Percentiles rank a stretch among this genome's conserved stretches.
These are phyloP conservation scores for Calonectria pseudoreteaudii DNA, from an alignment of 2,329 filamentous ascomycete species.

Conservation along the genomic window DNA sequence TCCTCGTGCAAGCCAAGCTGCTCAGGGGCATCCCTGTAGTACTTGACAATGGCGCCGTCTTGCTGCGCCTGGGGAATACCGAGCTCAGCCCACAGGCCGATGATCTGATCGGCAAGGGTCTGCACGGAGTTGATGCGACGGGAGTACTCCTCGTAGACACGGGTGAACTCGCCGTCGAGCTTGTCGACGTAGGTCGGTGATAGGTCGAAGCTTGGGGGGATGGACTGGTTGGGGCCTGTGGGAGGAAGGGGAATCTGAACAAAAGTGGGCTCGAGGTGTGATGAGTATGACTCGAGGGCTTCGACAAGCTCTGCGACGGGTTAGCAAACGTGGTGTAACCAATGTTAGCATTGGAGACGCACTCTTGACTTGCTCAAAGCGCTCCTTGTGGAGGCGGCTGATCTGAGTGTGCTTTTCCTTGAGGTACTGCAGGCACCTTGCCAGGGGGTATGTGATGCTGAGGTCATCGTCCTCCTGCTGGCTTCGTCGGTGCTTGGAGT, in stretches of 20 bases:
- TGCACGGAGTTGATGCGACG: slow-evolving; percentile 83
- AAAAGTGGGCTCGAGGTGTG: slow-evolving; percentile 91
- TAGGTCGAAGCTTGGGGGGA: slow-evolving; percentile 90
- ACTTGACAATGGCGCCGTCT: slow-evolving; percentile 86
- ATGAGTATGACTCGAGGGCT: slow-evolving; percentile 95
- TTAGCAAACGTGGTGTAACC: slow-evolving; percentile 19
- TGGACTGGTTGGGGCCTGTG: slow-evolving; percentile 78
- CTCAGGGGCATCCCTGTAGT: slow-evolving; percentile 90
- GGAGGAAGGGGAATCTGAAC: slow-evolving; percentile 88
- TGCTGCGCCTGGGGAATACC: slow-evolving; percentile 95
- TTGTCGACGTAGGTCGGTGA: slow-evolving; percentile 88
- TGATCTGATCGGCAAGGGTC: slow-evolving; percentile 82
- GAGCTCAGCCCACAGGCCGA: slow-evolving; percentile 95
- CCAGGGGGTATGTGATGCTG: slow-evolving; percentile 85
- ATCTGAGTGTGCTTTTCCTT: slow-evolving; percentile 89
- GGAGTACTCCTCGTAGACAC: slow-evolving; percentile 96
- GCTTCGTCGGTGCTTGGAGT: slow-evolving; percentile 73
- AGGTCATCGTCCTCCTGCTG: slow-evolving; percentile 77
- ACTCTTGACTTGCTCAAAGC: slow-evolving; percentile 97
- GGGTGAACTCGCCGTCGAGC: slow-evolving; percentile 90
- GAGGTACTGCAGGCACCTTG: slow-evolving; percentile 80
- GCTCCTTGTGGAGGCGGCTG: slow-evolving; percentile 85
- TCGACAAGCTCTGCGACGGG: slow-evolving; percentile 80
- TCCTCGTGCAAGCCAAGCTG: slow-evolving; percentile 93
- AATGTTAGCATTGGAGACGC: slow-evolving; percentile 46